These are phyloP conservation scores for Blumeriella jaapii DNA, from an alignment of 2,329 filamentous ascomycete species.

Conservation along the genomic window DNA sequence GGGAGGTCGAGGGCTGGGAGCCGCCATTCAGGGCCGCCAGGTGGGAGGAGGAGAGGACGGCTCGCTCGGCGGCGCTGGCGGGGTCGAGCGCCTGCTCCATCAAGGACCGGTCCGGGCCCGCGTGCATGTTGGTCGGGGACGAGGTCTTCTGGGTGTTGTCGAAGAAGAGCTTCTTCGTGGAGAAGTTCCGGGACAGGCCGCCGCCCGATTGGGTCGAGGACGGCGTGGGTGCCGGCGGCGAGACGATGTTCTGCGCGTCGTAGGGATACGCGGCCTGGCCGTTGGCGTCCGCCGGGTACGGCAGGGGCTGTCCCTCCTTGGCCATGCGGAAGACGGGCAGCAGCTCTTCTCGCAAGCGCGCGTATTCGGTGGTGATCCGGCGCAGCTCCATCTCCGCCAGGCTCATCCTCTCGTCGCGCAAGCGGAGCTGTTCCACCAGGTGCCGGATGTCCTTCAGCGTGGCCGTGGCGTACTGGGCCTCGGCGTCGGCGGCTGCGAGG, in stretches of 20 bases:
- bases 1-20: constrained; percentile 40
- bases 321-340: constrained; percentile 80
- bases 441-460: constrained; percentile 89
- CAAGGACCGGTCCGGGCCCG: constrained; percentile 53
- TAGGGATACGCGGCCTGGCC: constrained; percentile 35
- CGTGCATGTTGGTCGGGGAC: constrained; percentile 63
- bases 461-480: constrained; percentile 72
- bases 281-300: constrained; percentile 31
- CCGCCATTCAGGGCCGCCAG: constrained; percentile 59
- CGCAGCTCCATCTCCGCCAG: constrained; percentile 74
- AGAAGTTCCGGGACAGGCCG: constrained; percentile 59
- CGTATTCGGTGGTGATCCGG: constrained; percentile 77
- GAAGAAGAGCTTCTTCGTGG: constrained; percentile 63
- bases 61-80: constrained; percentile 54
- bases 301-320: constrained; percentile 85
- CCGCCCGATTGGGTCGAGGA: constrained; percentile 39
- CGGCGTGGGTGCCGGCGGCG: constrained; percentile 46
- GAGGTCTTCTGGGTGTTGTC: constrained; percentile 67
- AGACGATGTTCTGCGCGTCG: constrained; percentile 36
- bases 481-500: constrained; percentile 69
- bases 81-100: constrained; percentile 58
- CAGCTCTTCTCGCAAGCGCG: constrained; percentile 79
- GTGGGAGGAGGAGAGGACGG: constrained; percentile 56
- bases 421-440: constrained; percentile 76
- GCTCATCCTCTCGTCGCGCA: constrained; percentile 83